Conservation (phyloP, 805 yeast species). For the Debaryomyces prosopidis region DNA sequence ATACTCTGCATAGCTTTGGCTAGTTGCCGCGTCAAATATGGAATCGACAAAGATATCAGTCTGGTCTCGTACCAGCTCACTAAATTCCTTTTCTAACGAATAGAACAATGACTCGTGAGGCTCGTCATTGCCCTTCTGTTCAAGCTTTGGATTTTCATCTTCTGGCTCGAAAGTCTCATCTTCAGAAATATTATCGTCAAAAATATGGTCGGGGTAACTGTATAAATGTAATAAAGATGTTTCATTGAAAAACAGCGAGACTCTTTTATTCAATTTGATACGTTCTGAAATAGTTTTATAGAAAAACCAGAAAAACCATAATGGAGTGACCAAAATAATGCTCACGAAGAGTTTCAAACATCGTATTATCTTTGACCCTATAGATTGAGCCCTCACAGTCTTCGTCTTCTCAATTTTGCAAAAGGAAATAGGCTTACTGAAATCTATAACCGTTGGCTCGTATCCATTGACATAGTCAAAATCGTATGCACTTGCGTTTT, state of each 20-base stretch:
- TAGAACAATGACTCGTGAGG: conserved; percentile 6
- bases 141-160: background rate
- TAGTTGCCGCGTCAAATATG: conserved; percentile 57
- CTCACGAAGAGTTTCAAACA: conserved; percentile 51
- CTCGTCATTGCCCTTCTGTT: background rate
- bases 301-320: conserved; percentile 62
- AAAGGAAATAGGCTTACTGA: conserved; percentile 41
- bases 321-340: conserved; percentile 56
- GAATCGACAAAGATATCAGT: conserved; percentile 68
- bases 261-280: conserved; percentile 27
- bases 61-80: conserved; percentile 50
- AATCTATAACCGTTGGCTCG: conserved; percentile 58
- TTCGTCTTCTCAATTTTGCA: conserved; percentile 4
- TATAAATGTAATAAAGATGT: conserved; percentile 29
- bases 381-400: background rate
- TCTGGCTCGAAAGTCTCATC: background rate
- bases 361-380: conserved; percentile 36
- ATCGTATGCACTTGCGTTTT: conserved; percentile 35
- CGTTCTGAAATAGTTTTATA: conserved; percentile 40
- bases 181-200: conserved; percentile 9
- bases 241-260: conserved; percentile 26
- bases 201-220: conserved; percentile 11
- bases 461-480: conserved; percentile 52
- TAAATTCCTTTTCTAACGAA: conserved; percentile 14
- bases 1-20: conserved; percentile 21